Evolutionary conservation across 2,329 filamentous ascomycete genomes (phyloP), one percentile per base, ranked within the genome.

Genomic region (Exutisphaerella laricina): DNA sequence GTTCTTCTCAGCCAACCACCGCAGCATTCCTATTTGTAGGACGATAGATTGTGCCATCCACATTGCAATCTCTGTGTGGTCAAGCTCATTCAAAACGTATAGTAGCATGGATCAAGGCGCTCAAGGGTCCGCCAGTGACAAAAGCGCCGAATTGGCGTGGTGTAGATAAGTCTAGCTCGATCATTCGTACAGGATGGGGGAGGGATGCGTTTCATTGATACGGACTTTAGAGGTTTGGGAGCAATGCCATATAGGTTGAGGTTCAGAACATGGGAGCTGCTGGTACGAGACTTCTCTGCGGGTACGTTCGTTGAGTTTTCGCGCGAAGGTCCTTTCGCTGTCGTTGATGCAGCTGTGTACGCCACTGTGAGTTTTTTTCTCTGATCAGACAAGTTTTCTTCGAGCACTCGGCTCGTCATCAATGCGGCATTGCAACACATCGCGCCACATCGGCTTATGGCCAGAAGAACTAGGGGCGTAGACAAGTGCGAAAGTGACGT

Each of bases 131-230:
- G 4, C 88, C 75, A 66, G 89, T 82, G 44, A 95, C 69, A 57
- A 95, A 94, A 0, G 89, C 88, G 0, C 88, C 88, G 58, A 95
- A 95, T 63, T 95, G 85, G 3, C 79, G 62, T 0, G 88, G 89
- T 0, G 82, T 88, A 63, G 90, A 87, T 14, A 95, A 33, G 55
- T 94, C 94, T 33, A 95, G 87, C 66, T 96, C 89, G 57, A 95
- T 95, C 88, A 94, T 95, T 39, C 81, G 84, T 1, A 88, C 65
- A 0, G 84, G 82, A 62, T 95, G 88, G 0, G n/a, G 88, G 88
- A 0, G 88, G 89, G 20, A 95, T 66, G 0, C 88, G 87, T 10
- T 69, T 66, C 52, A 62, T 95, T 94, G 55, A 94, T 83, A 41
- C 88, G 77, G 13, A 94, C 71, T 61, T 95, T 88, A 6, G 88